These are phyloP conservation scores for Acanthamoeba divionensis DNA, from an alignment of 208 protist species.

Conservation along the genomic window DNA sequence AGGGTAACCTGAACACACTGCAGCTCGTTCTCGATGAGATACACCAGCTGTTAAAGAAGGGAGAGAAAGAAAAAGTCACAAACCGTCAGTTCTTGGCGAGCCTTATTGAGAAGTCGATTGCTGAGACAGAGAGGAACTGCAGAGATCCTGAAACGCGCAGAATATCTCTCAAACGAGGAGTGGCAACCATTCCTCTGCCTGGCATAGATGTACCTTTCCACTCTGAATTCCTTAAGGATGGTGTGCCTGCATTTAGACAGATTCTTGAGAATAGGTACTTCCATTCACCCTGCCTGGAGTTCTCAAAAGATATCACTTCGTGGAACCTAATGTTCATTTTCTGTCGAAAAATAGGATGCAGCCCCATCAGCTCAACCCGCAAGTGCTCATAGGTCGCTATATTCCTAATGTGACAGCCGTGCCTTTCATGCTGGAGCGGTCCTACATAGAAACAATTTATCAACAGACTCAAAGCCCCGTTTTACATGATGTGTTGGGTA, in stretches of 20 bases:
- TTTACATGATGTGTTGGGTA: conserved; percentile 59
- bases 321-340: too few species aligned
- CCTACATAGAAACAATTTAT: conserved; percentile 69
- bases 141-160: background rate
- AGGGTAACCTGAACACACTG: conserved; percentile 72
- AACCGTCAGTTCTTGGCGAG: background rate
- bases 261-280: conserved; percentile 65
- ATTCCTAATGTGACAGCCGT: conserved; percentile 81
- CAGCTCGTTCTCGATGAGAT: conserved; percentile 68
- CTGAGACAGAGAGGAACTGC: conserved; percentile 56
- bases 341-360: conserved; percentile 29
- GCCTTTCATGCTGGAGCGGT: conserved; percentile 69
- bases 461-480: conserved; percentile 66
- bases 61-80: conserved; percentile 62
- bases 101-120: conserved; percentile 15
- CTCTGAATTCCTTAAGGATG: conserved; percentile 73
- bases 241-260: conserved; percentile 78
- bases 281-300: background rate
- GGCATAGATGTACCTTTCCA: conserved; percentile 88
- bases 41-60: conserved; percentile 48
- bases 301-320: too few species aligned
- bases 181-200: conserved; percentile 80
- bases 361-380: conserved; percentile 35
- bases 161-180: conserved; percentile 68
- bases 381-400: conserved; percentile 71